A percentile compares a stretch with the other conserved stretches of the same genome.
phyloP scores from a whole-genome alignment of 2,329 filamentous ascomycete species.

The Fusarium dimerum region DNA sequence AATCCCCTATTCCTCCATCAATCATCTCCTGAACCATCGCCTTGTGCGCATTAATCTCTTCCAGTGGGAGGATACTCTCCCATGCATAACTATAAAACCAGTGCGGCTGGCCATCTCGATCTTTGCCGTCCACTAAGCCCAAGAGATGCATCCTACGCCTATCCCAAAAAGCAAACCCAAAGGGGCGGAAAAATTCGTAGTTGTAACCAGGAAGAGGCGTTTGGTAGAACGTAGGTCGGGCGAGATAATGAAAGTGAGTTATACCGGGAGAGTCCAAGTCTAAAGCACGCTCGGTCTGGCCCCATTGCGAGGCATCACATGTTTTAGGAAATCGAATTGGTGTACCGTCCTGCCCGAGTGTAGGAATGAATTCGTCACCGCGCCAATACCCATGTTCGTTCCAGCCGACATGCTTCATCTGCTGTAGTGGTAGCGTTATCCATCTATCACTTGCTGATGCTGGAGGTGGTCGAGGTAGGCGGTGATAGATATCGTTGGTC shows the following conservation, averaged over 20 bases:
- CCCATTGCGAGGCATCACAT: conserved; percentile 1
- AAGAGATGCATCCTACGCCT: conserved; percentile 13
- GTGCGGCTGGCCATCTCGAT: neutral
- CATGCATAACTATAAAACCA: conserved; percentile 6
- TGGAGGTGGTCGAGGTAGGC: conserved; percentile 6
- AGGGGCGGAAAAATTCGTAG: conserved; percentile 18
- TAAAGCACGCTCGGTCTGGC: conserved; percentile 6
- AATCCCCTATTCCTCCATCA: neutral
- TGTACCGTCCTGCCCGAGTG: neutral
- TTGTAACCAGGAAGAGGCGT: conserved; percentile 12
- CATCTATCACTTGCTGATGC: conserved; percentile 5
- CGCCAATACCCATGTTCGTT: neutral
- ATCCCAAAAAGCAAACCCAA: conserved; percentile 23
- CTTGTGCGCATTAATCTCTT: conserved; percentile 2
- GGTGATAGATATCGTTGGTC: conserved; percentile 6
- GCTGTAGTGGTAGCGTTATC: conserved; percentile 5
- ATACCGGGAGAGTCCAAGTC: neutral
- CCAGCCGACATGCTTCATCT: neutral
- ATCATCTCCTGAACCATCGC: conserved; percentile 4
- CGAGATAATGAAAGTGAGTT: neutral
- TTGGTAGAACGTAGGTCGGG: neutral
- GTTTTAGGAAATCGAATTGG: neutral
- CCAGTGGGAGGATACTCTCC: conserved; percentile 10
- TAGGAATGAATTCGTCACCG: neutral
- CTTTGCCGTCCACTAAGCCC: conserved; percentile 4